Evolutionary conservation across 768 basidiomycete species (phyloP).

Genomic region (Mycena vitilis): DNA sequence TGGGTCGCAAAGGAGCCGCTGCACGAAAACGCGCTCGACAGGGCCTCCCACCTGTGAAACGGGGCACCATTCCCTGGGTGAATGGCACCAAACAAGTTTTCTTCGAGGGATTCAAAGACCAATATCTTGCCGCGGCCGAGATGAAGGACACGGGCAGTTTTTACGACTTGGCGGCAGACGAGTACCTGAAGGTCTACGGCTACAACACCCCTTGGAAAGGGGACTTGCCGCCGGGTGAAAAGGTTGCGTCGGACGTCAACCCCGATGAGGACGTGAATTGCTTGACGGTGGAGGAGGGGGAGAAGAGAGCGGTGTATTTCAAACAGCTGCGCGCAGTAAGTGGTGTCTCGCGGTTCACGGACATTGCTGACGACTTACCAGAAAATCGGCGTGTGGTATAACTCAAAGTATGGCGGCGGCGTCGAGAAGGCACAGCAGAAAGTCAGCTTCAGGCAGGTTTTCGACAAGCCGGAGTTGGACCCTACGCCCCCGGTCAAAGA

Average conservation of each 20-base stretch:
- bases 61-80: not conserved
- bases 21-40: no score
- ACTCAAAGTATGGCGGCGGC: not conserved
- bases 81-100: not conserved
- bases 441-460: not conserved
- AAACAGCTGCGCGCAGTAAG: not conserved
- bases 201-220: not conserved
- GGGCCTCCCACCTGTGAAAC: not conserved
- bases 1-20: no score
- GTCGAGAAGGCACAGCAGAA: not conserved
- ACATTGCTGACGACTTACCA: not conserved
- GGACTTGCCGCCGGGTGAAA: not conserved
- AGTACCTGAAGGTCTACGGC: not conserved
- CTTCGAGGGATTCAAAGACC: not conserved
- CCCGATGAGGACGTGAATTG: not conserved
- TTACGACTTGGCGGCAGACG: not conserved
- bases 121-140: not conserved
- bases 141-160: not conserved
- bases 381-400: conserved; percentile 19
- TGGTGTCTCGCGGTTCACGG: no score
- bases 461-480: not conserved
- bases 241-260: not conserved
- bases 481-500: not conserved
- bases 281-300: not conserved
- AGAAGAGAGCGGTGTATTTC: not conserved